Evolutionary conservation across 2,329 filamentous ascomycete genomes (phyloP).

Genomic region (Colletotrichum gigasporum): DNA sequence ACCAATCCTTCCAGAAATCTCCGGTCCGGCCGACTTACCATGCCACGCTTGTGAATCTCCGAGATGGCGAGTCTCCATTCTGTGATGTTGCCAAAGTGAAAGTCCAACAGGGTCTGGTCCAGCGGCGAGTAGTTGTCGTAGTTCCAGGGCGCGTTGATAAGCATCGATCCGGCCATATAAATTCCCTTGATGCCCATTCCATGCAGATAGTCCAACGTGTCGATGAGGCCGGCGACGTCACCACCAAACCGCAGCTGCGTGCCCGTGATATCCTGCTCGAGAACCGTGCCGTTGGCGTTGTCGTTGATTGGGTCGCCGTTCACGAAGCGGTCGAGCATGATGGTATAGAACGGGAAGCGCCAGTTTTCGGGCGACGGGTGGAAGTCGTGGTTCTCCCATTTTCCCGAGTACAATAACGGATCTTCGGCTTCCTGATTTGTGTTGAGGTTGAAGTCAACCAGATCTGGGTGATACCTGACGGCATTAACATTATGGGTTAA

Average conservation of each 20-base stretch:
- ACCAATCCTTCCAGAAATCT: neutral
- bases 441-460: conserved; percentile 69
- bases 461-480: conserved; percentile 38
- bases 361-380: conserved; percentile 67
- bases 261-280: conserved; percentile 67
- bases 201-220: conserved; percentile 71
- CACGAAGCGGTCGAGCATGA: conserved; percentile 71
- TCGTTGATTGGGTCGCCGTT: conserved; percentile 73
- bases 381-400: conserved; percentile 62
- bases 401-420: conserved; percentile 66
- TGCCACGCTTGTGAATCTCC: conserved; percentile 67
- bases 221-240: conserved; percentile 67
- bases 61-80: conserved; percentile 65
- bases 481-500: conserved; percentile 33
- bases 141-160: conserved; percentile 73
- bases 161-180: conserved; percentile 69
- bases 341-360: conserved; percentile 73
- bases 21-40: conserved; percentile 55
- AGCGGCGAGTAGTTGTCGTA: conserved; percentile 67
- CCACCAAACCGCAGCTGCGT: conserved; percentile 73
- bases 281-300: conserved; percentile 67
- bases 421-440: conserved; percentile 62
- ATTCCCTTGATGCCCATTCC: conserved; percentile 72
- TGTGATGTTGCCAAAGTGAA: conserved; percentile 68
- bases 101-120: conserved; percentile 71